Conservation (phyloP, 1,139 yeast genomes). For the Suhomyces bokatorum region DNA sequence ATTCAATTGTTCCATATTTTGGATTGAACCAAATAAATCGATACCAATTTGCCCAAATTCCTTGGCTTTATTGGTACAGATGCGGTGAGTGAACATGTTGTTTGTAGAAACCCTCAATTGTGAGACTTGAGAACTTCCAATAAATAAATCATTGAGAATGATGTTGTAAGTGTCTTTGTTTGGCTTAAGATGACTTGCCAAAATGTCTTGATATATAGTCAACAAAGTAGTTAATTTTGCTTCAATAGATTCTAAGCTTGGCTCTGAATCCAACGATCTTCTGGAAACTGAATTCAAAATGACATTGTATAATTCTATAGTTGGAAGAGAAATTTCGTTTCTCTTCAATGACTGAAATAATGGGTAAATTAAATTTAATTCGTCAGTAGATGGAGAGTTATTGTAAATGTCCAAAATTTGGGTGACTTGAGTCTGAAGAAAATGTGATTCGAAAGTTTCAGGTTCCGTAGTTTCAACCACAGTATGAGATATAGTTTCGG, state of each 20-base stretch:
- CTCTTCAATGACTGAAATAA: constrained; percentile 45
- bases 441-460: constrained; percentile 22
- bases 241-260: constrained; percentile 32
- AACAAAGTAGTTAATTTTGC: constrained; percentile 55
- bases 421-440: constrained; percentile 26
- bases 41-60: constrained; percentile 66
- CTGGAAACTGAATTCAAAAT: constrained; percentile 36
- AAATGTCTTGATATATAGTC: constrained; percentile 67
- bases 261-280: constrained; percentile 31
- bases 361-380: constrained; percentile 41
- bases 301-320: constrained; percentile 37
- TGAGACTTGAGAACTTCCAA: constrained; percentile 45
- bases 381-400: constrained; percentile 19
- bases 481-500: not conserved
- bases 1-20: constrained; percentile 29
- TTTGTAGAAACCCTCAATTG: constrained; percentile 4
- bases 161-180: constrained; percentile 51
- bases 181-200: constrained; percentile 49
- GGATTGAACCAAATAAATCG: constrained; percentile 55
- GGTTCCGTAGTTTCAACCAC: constrained; percentile 1
- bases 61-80: constrained; percentile 26
- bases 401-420: constrained; percentile 21
- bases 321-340: constrained; percentile 35
- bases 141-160: constrained; percentile 51
- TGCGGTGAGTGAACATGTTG: constrained; percentile 11